Base-by-base conservation (phyloP, 257 asterid species). In the Rehmannia glutinosa region DNA sequence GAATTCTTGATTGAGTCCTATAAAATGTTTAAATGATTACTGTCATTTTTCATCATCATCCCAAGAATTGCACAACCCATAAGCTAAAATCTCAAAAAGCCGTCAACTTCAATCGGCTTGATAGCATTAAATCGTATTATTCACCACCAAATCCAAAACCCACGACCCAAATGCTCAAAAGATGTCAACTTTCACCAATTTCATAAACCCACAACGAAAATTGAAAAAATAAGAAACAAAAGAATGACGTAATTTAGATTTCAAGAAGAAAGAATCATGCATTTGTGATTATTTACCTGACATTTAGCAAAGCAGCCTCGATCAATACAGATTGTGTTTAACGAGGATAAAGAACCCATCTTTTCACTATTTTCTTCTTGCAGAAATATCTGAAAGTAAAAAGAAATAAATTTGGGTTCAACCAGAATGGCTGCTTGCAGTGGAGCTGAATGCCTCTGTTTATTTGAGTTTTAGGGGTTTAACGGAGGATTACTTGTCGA, bases 1-100 rank as follows among this genome's bases (percentile, higher is more conserved):
- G 61, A 42, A 66, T 73, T 38, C 71, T 60, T 80, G 39, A 64
- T 49, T 57, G 50, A 75, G 62, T 57, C 86, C 90, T 83, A 69
- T 73, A 68, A 60, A 41, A 59, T 12, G 6, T 23, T 1, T 19
- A 27, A 11, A 51, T n/a, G 6, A 47, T 16, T 4, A 25, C 21
- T 60, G 42, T 58, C 38, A 24, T 21, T 9, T 10, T 35, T n/a
- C 39, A 59, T 23, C 24, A 25, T 17, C 6, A 42, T 21, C 51
- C 42, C 45, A 45, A 32, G 13, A 43, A 54, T 12, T n/a, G 16
- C 30, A 38, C 55, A 60, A 56, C 62, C 66, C 69, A 62, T 21
- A 61, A 3, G 54, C 64, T 43, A 30, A 46, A 71, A 77, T 16
- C 33, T 50, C 10, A 3, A 16, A 32, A 73, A 73, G 8, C 30